Evolutionary conservation across 2,329 filamentous ascomycete genomes (phyloP).

Genomic region (Trichoderma cornu-damae): DNA sequence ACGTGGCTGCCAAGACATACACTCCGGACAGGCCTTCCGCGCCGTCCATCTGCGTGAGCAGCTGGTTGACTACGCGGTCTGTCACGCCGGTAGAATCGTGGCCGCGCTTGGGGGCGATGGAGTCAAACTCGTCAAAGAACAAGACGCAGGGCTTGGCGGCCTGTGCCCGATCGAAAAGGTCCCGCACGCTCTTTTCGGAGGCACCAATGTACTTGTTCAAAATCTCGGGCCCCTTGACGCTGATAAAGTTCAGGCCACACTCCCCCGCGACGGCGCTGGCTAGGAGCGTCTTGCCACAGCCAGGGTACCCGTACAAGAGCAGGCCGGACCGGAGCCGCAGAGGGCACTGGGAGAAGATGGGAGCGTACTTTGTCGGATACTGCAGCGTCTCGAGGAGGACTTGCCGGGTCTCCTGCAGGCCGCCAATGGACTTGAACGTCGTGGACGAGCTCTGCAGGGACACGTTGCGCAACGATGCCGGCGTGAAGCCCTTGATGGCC

Average conservation of each 20-base stretch:
- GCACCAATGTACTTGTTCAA: conserved; percentile 99
- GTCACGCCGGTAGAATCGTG: conserved; percentile 98
- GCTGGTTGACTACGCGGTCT: conserved; percentile 95
- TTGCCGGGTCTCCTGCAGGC: conserved; percentile 76
- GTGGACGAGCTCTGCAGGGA: conserved; percentile 89
- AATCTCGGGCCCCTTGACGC: conserved; percentile 95
- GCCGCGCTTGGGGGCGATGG: conserved; percentile 92
- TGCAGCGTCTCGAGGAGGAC: conserved; percentile 92
- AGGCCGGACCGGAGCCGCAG: conserved; percentile 90
- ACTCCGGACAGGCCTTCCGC: conserved; percentile 92
- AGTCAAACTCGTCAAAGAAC: conserved; percentile 99
- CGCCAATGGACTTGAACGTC: conserved; percentile 88
- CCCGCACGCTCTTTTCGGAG: conserved; percentile 90
- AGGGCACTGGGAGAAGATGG: conserved; percentile 94
- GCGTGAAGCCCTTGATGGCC: conserved; percentile 88
- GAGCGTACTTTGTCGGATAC: conserved; percentile 96
- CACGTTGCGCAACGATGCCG: conserved; percentile 89
- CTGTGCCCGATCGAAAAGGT: conserved; percentile 87
- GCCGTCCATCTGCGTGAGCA: conserved; percentile 98
- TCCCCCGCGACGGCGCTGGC: conserved; percentile 97
- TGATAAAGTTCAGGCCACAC: conserved; percentile 97
- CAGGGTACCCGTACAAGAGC: conserved; percentile 88
- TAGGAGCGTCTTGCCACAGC: conserved; percentile 92
- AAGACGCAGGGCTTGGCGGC: conserved; percentile 89
- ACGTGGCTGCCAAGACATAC: conserved; percentile 93